Conservation (phyloP, 345 rosid genomes). For the Linum trigynum region DNA sequence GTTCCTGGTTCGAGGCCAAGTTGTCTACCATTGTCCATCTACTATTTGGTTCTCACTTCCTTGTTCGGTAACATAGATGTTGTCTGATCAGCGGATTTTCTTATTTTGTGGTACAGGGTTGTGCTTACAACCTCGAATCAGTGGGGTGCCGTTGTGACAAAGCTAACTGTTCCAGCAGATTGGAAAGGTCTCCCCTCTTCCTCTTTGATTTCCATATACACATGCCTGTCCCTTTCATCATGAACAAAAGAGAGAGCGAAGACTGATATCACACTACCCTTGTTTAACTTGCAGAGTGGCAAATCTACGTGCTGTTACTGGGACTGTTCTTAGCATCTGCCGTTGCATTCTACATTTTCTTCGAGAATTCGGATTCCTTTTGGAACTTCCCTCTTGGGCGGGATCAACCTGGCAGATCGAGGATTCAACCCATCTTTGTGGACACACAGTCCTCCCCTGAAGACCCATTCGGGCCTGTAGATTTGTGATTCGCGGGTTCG, state of each 20-base stretch:
- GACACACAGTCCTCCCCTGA: conserved; percentile 48
- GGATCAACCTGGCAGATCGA: conserved; percentile 44
- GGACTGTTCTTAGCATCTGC: conserved; percentile 83
- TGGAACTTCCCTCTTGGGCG: conserved; percentile 63
- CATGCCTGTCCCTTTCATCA: neutral
- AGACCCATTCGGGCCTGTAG: conserved; percentile 54
- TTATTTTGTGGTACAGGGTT: conserved; percentile 35
- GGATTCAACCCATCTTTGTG: conserved; percentile 40
- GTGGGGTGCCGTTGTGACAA: conserved; percentile 83
- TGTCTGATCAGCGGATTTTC: neutral
- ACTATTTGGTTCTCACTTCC: no score
- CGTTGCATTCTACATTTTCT: conserved; percentile 63
- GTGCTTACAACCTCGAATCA: conserved; percentile 63
- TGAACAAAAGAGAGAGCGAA: neutral
- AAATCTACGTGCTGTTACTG: conserved; percentile 60
- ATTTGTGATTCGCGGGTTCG: conserved; percentile 33
- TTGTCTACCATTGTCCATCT: no score
- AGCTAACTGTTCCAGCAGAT: conserved; percentile 78
- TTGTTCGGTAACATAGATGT: neutral
- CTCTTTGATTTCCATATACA: conserved; percentile 3
- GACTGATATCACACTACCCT: conserved; percentile 1
- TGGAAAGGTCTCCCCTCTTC: conserved; percentile 64
- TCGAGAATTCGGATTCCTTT: conserved; percentile 76
- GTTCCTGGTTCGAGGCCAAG: neutral
- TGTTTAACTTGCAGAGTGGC: conserved; percentile 64